phyloP scores from a whole-genome alignment of 2,329 filamentous ascomycete species.

The Pestalotiopsis sp. region DNA sequence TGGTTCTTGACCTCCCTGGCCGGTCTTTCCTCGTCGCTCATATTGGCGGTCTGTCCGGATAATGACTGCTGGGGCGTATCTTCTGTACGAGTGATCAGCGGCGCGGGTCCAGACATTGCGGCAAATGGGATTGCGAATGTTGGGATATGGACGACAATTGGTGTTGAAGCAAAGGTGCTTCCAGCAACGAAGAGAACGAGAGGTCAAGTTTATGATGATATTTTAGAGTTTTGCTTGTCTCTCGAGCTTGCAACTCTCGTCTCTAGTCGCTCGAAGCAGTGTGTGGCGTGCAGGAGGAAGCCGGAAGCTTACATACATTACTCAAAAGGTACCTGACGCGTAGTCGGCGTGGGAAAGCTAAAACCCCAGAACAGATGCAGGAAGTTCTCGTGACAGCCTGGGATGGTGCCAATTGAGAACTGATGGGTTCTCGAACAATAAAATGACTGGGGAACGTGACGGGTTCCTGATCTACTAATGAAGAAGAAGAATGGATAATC shows the following conservation, averaged over 20 bases:
- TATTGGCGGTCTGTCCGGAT: constrained; percentile 31
- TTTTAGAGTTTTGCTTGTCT: constrained; percentile 11
- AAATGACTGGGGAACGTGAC: background rate
- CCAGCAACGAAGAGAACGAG: background rate
- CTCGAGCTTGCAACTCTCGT: background rate
- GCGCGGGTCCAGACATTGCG: background rate
- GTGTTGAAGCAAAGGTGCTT: background rate
- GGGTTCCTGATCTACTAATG: background rate
- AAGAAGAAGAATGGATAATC: background rate
- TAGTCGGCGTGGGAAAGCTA: background rate
- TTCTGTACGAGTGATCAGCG: constrained; percentile 7
- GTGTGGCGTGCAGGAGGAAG: background rate
- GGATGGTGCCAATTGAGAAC: background rate
- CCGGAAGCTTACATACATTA: constrained; percentile 1
- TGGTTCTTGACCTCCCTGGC: constrained; percentile 87
- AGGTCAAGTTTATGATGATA: background rate
- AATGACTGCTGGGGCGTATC: constrained; percentile 6
- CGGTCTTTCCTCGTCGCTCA: constrained; percentile 47
- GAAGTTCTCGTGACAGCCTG: background rate
- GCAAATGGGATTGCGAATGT: background rate
- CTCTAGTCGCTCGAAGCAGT: background rate
- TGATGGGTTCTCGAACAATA: background rate
- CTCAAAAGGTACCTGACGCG: background rate
- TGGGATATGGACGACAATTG: background rate
- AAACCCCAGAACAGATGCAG: background rate